These are phyloP conservation scores for Fusarium temperatum DNA, from an alignment of 2,329 filamentous ascomycete genomes.

Conservation along the genomic window DNA sequence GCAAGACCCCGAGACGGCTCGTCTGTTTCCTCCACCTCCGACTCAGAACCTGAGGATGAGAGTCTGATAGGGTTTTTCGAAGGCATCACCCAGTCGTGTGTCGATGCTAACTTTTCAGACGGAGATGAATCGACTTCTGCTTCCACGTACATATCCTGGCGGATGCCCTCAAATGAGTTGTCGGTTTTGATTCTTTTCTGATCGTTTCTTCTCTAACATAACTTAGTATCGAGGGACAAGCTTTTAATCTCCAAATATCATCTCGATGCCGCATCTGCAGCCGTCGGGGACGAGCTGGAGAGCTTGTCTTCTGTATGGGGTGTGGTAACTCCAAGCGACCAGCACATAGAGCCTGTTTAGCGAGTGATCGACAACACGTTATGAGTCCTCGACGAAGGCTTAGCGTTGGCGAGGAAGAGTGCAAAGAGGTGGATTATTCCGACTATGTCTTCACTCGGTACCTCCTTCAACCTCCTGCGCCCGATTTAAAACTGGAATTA, in stretches of 20 bases:
- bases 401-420: background rate
- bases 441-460: background rate
- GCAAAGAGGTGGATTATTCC: background rate
- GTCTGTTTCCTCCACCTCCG: background rate
- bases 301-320: background rate
- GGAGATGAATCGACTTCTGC: background rate
- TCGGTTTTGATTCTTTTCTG: background rate
- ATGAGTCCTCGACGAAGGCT: background rate
- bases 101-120: background rate
- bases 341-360: background rate
- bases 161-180: background rate
- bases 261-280: background rate
- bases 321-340: background rate
- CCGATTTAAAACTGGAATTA: background rate
- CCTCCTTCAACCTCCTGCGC: background rate
- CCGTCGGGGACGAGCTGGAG: background rate
- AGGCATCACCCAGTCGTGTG: accelerated
- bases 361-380: background rate
- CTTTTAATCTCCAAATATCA: background rate
- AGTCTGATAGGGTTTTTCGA: background rate
- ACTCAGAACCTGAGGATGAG: background rate
- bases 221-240: background rate
- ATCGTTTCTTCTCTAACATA: background rate
- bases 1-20: background rate
- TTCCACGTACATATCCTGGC: accelerated